Evolutionary conservation across 768 basidiomycete species (phyloP).

Genomic region (Lanmaoa rubissima): DNA sequence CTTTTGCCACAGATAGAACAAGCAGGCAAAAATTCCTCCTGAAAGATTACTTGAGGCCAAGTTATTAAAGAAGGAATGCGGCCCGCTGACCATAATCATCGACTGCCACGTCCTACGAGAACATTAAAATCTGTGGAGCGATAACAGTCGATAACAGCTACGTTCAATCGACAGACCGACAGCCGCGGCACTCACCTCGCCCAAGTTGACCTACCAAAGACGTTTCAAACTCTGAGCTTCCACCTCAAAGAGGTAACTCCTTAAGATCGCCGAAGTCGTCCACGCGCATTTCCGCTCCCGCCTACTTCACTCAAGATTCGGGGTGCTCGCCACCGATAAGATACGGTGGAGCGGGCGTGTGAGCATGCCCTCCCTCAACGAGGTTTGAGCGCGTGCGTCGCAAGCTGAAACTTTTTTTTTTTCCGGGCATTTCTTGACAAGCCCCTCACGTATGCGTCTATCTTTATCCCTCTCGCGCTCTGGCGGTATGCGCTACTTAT

Average conservation of each 20-base stretch:
- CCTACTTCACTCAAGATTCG: neutral
- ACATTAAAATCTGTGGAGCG: constrained; percentile 6
- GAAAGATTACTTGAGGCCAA: neutral
- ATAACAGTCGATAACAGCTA: neutral
- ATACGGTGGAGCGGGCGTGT: constrained; percentile 17
- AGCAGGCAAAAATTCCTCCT: neutral
- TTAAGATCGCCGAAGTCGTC: constrained; percentile 11
- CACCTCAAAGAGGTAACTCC: constrained; percentile 16
- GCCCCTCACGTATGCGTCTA: neutral
- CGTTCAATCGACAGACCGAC: neutral
- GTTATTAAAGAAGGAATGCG: neutral
- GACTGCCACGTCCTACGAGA: neutral
- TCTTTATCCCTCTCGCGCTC: neutral
- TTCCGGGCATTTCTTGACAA: neutral
- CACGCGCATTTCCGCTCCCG: constrained; percentile 18
- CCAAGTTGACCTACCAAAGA: neutral
- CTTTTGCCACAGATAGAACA: constrained; percentile 3
- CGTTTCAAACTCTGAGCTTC: neutral
- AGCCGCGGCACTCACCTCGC: neutral
- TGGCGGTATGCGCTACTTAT: constrained; percentile 6
- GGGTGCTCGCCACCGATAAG: constrained; percentile 9
- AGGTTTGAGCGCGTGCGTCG: neutral
- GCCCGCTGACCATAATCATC: neutral
- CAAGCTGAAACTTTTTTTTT: neutral
- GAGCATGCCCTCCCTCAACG: constrained; percentile 1